Base-by-base conservation (phyloP, 2,329 filamentous ascomycete species). In the Pyrenophora graminea region DNA sequence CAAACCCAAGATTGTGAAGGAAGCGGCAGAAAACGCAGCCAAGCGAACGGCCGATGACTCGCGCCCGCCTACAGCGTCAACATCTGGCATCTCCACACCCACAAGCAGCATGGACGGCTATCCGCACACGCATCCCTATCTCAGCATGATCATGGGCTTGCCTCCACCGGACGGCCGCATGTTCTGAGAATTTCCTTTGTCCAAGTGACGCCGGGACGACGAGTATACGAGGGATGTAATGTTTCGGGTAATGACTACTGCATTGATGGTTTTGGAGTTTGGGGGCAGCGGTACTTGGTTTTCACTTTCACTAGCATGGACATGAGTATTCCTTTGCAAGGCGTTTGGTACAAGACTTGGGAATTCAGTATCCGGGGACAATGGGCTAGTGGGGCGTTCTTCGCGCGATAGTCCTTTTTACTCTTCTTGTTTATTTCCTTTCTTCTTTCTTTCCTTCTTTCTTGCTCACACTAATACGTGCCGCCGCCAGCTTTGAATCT, bases 1-100 rank as follows among this genome's bases (percentile, higher is more conserved):
- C 41, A 70, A 64, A 41, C 70, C 70, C 3, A 73, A 73, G 50
- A 59, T 73, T 5, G 65, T 72, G 53, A 69, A 68, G 36, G 71
- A 73, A 41, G 67, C 55, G 1, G 61, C 62, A 17, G 63, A 68
- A 18, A 39, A 67, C 10, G 49, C 49, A 36, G 45, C 54, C 13
- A 45, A 46, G 31, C 44, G 45, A 19, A 19, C 15, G n/a, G n/a
- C 47, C 19, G 53, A 55, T 21, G 58, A 57, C 19, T 42, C 51
- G 13, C 46, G 38, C 13, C 51, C 55, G 1, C 44, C 55, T 30
- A 57, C 60, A 19, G 53, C 56, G 19, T 58, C 58, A 3, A 53
- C 49, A 12, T 64, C 63, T 6, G 60, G 62, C 7, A 61, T 55
- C 3, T 61, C 59, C 15, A 66, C 63, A 13, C 63, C 63, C 5